Evolutionary conservation across 2,329 filamentous ascomycete genomes (phyloP), one percentile per base, ranked within the genome.

Genomic region (Paracoccidioides brasiliensis): DNA sequence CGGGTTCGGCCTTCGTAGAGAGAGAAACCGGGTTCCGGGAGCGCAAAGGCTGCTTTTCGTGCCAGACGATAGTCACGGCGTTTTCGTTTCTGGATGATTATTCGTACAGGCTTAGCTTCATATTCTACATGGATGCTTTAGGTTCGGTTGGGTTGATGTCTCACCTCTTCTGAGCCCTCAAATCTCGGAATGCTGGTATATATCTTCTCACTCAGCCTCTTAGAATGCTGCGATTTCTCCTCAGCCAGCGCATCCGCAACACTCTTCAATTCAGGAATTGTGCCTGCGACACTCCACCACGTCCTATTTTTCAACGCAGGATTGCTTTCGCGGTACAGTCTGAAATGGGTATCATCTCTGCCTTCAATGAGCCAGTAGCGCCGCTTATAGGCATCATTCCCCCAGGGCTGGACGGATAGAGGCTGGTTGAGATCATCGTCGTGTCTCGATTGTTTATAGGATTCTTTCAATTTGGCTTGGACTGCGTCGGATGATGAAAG

Each of bases 1-100:
- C 93, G 83, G 4, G 94, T 98, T 54, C 93, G 88, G 52, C 93
- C 93, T 74, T 98, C 93, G 69, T 98, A 98, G 56, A 95, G 77
- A 0, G 90, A 96, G 67, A 91, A 94, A 4, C 90, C 90, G 8
- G 86, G 85, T 63, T 95, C 90, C 5, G 90, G 89, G 4, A 90
- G 82, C 61, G 86, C 80, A 72, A 97, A 97, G 57, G 87, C 85
- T 58, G 91, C 88, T 66, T 91, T 91, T 60, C 88, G 88, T 63
- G 83, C 79, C 67, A 88, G 81, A 14, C 93, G 85, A 66, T 98
- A 97, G 65, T 98, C 93, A 56, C 93, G 86, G 46, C 90, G 86
- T 70, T 85, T 89, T 55, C 93, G 88, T 80, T 96, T 97, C 87
- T 91, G 61, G 30, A 52, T 40, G 55, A 51, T 64, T 42, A 63